Conservation (phyloP, 768 basidiomycete species). For the Amanita jacksonii region DNA sequence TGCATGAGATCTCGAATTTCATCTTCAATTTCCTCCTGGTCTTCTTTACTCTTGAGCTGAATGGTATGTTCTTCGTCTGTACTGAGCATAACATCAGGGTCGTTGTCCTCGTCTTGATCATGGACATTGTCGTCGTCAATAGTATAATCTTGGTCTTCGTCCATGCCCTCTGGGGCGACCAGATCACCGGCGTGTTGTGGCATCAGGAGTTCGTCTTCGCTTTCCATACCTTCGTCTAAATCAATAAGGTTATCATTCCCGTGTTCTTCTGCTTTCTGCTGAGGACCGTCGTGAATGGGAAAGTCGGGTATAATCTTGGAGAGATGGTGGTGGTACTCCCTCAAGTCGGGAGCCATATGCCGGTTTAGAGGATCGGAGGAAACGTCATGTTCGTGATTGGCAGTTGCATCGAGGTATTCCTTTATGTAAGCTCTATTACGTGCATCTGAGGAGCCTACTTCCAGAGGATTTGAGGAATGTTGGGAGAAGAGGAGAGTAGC, state of each 20-base stretch:
- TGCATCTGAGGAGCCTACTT: slow-evolving; percentile 16
- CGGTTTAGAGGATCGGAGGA: slow-evolving; percentile 17
- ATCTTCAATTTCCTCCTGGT: slow-evolving; percentile 60
- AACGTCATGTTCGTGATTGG: background rate
- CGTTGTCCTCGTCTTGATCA: slow-evolving; percentile 22
- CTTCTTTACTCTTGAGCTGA: slow-evolving; percentile 46
- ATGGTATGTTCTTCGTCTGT: slow-evolving; percentile 57
- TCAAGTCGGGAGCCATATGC: slow-evolving; percentile 5
- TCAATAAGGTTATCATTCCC: slow-evolving; percentile 27
- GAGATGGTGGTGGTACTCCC: slow-evolving; percentile 13
- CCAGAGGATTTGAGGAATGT: slow-evolving; percentile 24
- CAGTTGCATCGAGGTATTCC: slow-evolving; percentile 5
- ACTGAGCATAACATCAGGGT: slow-evolving; percentile 22
- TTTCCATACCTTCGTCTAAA: slow-evolving; percentile 40
- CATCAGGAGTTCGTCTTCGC: slow-evolving; percentile 33
- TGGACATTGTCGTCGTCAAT: slow-evolving; percentile 21
- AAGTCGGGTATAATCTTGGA: slow-evolving; percentile 9
- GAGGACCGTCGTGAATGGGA: background rate
- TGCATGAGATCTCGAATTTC: slow-evolving; percentile 70
- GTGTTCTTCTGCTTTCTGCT: no score
- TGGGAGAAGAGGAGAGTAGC: slow-evolving; percentile 18
- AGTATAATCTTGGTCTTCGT: slow-evolving; percentile 16
- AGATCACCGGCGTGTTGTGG: slow-evolving; percentile 2
- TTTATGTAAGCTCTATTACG: slow-evolving; percentile 14
- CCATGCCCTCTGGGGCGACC: slow-evolving; percentile 10